Base-by-base conservation (phyloP, 148 eudicot species). In the Agrostemma githago region DNA sequence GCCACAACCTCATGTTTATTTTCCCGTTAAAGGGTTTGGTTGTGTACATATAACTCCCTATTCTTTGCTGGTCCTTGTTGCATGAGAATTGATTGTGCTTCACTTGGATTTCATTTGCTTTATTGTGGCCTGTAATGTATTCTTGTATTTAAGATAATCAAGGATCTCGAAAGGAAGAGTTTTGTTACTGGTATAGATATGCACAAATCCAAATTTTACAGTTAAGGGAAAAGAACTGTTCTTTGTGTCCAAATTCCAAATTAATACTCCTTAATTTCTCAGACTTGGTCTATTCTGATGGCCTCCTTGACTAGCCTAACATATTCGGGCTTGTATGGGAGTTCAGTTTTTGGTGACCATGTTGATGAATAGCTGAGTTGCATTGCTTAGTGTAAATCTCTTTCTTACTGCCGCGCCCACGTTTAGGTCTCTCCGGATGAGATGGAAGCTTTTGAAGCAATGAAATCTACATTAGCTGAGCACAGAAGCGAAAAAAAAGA, bases 401-500 rank as follows among this genome's bases (percentile, higher is more conserved):
- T 63, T 2, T 70, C 38, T 70, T 71, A 51, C 59, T 75, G 61
- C 7, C 71, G 72, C 58, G 70, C 60, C 7, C 71, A 72, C 58
- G 70, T 60, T 74, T 83, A 96, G 99, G 96, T 96, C 58, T 86
- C 96, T 72, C 80, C 90, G 11, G 90, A 92, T 44, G 97, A 96
- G 81, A 85, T 85, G 84, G 87, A 86, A 21, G 71, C 79, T 44
- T 90, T 96, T 72, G 91, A 96, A 72, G 92, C 87, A 72, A 78
- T 96, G 44, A 92, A 89, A 82, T 85, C 84, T 46, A 64, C 85
- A 62, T 71, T 96, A 77, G 91, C 89, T 11, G 94, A 88, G 82
- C 81, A 89, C 64, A 85, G 76, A 54, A 74, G 69, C 56, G 77
- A 79, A 74, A 92, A 88, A 74, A 78, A 83, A 43, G 89, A 80